Evolutionary conservation across 169 alveolate species (phyloP), one percentile per base, ranked within the genome.

Genomic region (Cryptosporidium ubiquitum): DNA sequence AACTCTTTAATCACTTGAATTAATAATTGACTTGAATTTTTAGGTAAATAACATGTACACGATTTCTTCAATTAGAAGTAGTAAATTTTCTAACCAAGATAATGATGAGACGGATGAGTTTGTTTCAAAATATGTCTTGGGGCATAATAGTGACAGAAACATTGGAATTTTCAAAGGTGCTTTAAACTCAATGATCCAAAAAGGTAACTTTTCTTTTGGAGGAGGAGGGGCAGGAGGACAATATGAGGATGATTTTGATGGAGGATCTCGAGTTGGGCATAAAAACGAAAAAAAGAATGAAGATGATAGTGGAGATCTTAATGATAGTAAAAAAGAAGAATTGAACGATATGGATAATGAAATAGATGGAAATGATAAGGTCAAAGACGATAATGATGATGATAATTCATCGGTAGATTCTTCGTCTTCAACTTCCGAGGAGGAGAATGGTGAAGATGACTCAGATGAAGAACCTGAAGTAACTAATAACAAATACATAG

Each of bases 351-450:
- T 69, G 42, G 95, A 94, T 58, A 92, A 75, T 69, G 93, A 86
- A 33, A 93, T 69, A 44, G 93, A 89, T 40, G 92, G 64, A 26
- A 85, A 71, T 20, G 94, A 85, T 70, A 94, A 92, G 74, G 89
- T 64, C 42, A 85, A 89, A 49, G 91, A 84, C n/a, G 92, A 92
- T n/a, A 93, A 84, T 58, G 94, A 91, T 68, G 95, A 91, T 47
- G 93, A 85, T 47, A 84, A 85, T 73, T 52, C 85, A 18, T 73
- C 85, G 2, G 23, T 35, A 44, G 85, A 66, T 51, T 69, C 75
- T 44, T 68, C 69, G 69, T 85, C 58, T 64, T 73, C 85, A 1
- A 70, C 84, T 35, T 73, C 85, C 2, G 92, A 91, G 29, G 84
- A 69, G 60, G 84, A 92, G 9, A 91, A 60, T 18, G 91, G 70